Evolutionary conservation across 2,329 filamentous ascomycete species (phyloP).

Genomic region (Sclerotinia spermophila): DNA sequence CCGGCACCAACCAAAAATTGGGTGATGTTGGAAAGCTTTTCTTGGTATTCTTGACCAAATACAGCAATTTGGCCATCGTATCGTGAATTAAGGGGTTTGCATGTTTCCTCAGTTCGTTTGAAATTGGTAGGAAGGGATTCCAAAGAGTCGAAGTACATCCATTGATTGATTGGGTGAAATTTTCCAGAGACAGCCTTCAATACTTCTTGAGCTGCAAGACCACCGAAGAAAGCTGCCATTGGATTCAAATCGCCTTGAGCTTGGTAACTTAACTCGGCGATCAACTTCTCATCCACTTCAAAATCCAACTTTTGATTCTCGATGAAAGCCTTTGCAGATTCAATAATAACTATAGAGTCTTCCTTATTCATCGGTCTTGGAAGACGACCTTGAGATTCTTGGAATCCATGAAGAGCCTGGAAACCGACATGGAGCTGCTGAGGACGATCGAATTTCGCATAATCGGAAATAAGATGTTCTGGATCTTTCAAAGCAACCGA

Average conservation of each 20-base stretch:
- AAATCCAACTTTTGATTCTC: conserved; percentile 71
- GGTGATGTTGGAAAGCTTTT: conserved; percentile 85
- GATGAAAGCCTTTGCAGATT: conserved; percentile 70
- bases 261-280: conserved; percentile 92
- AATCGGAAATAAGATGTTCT: conserved; percentile 88
- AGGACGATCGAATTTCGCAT: conserved; percentile 95
- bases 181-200: conserved; percentile 97
- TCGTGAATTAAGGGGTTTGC: conserved; percentile 77
- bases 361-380: conserved; percentile 80
- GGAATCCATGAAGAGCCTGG: conserved; percentile 86
- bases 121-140: conserved; percentile 81
- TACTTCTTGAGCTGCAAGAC: conserved; percentile 88
- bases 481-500: conserved; percentile 77
- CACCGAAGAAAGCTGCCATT: conserved; percentile 93
- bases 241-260: conserved; percentile 86
- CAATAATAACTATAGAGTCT: conserved; percentile 76
- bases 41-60: conserved; percentile 88
- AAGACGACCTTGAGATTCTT: conserved; percentile 67
- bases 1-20: conserved; percentile 95
- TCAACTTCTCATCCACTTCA: conserved; percentile 86
- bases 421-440: conserved; percentile 88
- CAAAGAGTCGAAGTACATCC: conserved; percentile 97
- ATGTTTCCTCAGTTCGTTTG: conserved; percentile 77
- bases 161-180: conserved; percentile 93
- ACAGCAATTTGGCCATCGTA: conserved; percentile 98